A percentile compares a stretch with the other conserved stretches of the same genome.
Evolutionary conservation across 2,329 filamentous ascomycete species (phyloP).

Genomic region (Apiospora saccharicola): DNA sequence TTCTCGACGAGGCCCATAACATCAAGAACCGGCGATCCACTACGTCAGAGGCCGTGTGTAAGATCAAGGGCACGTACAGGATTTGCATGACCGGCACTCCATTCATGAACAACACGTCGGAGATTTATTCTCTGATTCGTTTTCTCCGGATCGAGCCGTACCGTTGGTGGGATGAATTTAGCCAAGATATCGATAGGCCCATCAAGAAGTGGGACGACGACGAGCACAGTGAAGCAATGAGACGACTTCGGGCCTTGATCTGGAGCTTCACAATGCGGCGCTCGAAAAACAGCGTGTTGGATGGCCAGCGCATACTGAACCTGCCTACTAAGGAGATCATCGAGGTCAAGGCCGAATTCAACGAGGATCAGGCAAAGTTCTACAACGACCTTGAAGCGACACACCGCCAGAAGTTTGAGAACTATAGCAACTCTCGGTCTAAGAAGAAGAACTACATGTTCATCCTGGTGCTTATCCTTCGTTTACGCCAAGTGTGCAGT

Average conservation of each 20-base stretch:
- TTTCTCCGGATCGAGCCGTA: constrained; percentile 85
- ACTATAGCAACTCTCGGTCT: constrained; percentile 35
- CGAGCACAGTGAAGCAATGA: constrained; percentile 64
- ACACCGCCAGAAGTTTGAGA: constrained; percentile 38
- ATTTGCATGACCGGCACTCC: constrained; percentile 85
- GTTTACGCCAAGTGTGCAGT: constrained; percentile 82
- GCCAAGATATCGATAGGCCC: constrained; percentile 47
- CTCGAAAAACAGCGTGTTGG: constrained; percentile 80
- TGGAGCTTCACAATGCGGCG: constrained; percentile 84
- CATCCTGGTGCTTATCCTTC: constrained; percentile 79
- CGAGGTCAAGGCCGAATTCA: constrained; percentile 69
- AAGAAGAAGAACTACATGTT: constrained; percentile 79
- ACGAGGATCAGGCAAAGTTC: constrained; percentile 68
- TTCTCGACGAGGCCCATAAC: constrained; percentile 82
- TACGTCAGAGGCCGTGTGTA: constrained; percentile 65
- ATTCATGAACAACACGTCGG: constrained; percentile 86
- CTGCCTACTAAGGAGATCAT: constrained; percentile 72
- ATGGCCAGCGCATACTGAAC: constrained; percentile 78
- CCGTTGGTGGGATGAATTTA: constrained; percentile 69
- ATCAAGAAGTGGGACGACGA: constrained; percentile 56
- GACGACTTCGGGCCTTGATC: constrained; percentile 75
- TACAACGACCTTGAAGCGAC: constrained; percentile 64
- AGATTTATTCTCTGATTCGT: constrained; percentile 79
- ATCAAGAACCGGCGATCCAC: constrained; percentile 80
- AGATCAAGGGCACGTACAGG: constrained; percentile 68